Evolutionary conservation across 805 yeast species (phyloP), one percentile per base, ranked within the genome.

Genomic region (Candida caryicola): DNA sequence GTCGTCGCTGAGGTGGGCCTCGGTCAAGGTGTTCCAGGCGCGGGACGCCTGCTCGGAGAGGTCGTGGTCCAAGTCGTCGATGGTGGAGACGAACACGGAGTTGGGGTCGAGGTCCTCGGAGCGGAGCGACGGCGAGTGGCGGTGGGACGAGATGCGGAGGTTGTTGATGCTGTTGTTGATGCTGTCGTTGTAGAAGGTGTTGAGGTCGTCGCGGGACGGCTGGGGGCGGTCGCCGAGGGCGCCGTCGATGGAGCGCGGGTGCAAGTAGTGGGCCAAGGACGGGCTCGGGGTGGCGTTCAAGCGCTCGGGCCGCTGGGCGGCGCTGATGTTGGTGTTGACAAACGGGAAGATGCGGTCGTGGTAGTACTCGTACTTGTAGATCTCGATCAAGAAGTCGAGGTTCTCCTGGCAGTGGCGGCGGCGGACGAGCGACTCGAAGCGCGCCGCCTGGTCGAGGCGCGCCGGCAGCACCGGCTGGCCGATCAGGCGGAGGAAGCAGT

Each of bases 401-500:
- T 70, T 73, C 50, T 74, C 79, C 36, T 59, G 60, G 48, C 74
- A 67, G 44, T 74, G 77, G 23, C 64, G 54, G n/a, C 57, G 51
- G 12, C 31, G 40, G n/a, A 69, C 55, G 43, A 56, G 67, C 12
- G 55, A 47, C 36, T 55, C 52, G 47, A 74, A 73, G 23, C 51
- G 41, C 8, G 46, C 42, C 23, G 54, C 64, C 16, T 44, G 43
- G 4, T 46, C 45, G 10, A 39, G 17, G 15, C 51, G 50, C 4
- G 39, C 35, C 3, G 44, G 32, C 34, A 54, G 45, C 15, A 43
- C 27, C 15, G 45, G 44, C 17, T 47, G 44, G 36, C 52, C 45
- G 38, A 58, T 47, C 16, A 62, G 46, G 27, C 46, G 34, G 26
- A 55, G 51, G 42, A 61, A 64, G 25, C 64, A 57, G 46, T 64